Percentiles rank a stretch among this genome's conserved stretches.
These are phyloP conservation scores for Kluyveromyces nonfermentans DNA, from an alignment of 805 yeast genomes.

Conservation along the genomic window DNA sequence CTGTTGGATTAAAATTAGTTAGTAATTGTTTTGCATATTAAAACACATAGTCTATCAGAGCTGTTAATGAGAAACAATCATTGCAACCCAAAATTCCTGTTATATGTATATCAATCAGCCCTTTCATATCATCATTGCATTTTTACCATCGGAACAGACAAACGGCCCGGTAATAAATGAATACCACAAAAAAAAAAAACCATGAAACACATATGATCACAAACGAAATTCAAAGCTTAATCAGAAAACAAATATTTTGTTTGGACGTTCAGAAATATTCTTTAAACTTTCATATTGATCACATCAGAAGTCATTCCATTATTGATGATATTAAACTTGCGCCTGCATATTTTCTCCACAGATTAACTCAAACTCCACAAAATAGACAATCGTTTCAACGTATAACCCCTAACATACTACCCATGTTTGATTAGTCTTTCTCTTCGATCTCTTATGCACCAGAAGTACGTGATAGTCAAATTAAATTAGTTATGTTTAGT, in stretches of 20 bases:
- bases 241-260: too few relatives aligned
- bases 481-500: not conserved
- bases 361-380: not conserved
- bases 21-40: slow-evolving; percentile 17
- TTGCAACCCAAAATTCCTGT: not conserved
- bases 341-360: not conserved
- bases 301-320: not conserved
- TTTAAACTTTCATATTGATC: not conserved
- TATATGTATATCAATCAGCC: too few relatives aligned
- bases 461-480: not conserved
- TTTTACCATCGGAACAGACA: not conserved
- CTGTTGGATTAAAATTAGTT: slow-evolving; percentile 35
- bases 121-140: too few relatives aligned
- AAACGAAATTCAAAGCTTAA: too few relatives aligned
- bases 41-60: not conserved
- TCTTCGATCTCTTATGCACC: not conserved
- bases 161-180: too few relatives aligned
- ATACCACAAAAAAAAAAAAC: too few relatives aligned
- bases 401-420: slow-evolving; percentile 46
- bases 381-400: not conserved
- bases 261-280: too few relatives aligned
- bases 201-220: too few relatives aligned
- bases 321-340: not conserved
- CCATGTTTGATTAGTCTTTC: slow-evolving; percentile 44
- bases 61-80: not conserved